Base-by-base conservation (phyloP, 2,329 filamentous ascomycete species). In the Hypomyces rosellus region DNA sequence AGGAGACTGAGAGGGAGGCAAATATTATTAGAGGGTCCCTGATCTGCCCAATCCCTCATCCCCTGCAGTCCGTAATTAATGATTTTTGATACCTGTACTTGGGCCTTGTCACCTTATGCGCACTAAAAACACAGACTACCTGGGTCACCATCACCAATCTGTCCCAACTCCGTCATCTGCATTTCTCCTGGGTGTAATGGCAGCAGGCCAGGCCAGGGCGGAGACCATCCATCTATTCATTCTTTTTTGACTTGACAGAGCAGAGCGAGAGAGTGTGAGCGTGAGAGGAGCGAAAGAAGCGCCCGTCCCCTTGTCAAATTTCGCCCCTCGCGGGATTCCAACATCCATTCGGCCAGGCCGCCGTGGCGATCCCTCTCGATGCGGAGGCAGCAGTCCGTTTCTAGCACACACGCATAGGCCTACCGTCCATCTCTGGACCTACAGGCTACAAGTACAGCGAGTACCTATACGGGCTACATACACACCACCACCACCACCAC, bases 141-240 rank as follows among this genome's bases (percentile, higher is more conserved):
- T 42, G 39, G 39, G 25, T 42, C 39, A 45, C 45, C 42, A 34
- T 44, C 47, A 43, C 49, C 49, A 51, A 51, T 51, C 46, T 51
- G 49, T 43, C 49, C 49, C 45, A 48, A 48, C 49, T 51, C 49
- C 49, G 45, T 48, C 49, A 48, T 51, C 46, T 37, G 45, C 39
- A 45, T 48, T 48, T 30, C 49, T 48, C 49, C 49, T 51, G 45
- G 49, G 45, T 34, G 45, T 44, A 51, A 39, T 47, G 43, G 45
- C 20, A 20, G 20, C 20, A 20, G 20, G 20, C 43, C 49, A 46
- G 49, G 44, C 45, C 44, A 22, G 25, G 25, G 25, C 25, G 8
- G 25, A 30, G 25, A 6, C 25, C 25, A 30, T 30, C 9, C 25
- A 8, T 30, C 9, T 30, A 8, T 30, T 8, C 13, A 12, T 18